A percentile compares a stretch with the other conserved stretches of the same genome.
These are phyloP conservation scores for Colletotrichum acutatum DNA, from an alignment of 2,329 filamentous ascomycete species.

Conservation along the genomic window DNA sequence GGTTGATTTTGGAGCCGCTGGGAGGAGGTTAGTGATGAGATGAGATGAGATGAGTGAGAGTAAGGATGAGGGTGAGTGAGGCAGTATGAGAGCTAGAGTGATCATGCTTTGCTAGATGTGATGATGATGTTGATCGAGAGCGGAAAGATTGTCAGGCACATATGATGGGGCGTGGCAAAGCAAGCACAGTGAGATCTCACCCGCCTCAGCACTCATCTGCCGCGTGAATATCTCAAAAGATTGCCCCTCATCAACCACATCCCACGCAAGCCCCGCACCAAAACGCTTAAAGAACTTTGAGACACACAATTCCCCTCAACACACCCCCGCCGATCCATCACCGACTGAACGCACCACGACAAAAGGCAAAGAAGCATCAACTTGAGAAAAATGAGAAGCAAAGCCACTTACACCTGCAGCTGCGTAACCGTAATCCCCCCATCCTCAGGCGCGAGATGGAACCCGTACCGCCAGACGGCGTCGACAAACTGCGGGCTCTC, in stretches of 20 bases:
- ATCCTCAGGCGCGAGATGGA: slow-evolving; percentile 74
- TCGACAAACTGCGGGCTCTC: slow-evolving; percentile 90
- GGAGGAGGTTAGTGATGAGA: neutral
- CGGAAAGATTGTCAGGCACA: neutral
- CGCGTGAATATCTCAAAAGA: slow-evolving; percentile 12
- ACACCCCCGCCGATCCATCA: no score
- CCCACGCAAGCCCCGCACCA: neutral
- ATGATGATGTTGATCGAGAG: neutral
- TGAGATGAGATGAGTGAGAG: neutral
- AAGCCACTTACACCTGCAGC: slow-evolving; percentile 75
- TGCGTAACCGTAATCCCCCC: slow-evolving; percentile 87
- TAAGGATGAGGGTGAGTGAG: neutral
- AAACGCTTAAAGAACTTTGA: neutral
- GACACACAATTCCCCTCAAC: neutral
- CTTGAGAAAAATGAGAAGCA: no score
- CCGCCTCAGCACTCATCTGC: neutral
- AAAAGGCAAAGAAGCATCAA: no score
- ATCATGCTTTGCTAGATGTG: neutral
- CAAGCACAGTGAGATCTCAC: neutral
- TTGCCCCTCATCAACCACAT: neutral
- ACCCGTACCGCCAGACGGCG: slow-evolving; percentile 89
- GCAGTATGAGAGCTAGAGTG: neutral
- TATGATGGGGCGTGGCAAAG: neutral
- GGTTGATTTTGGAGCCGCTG: slow-evolving; percentile 35
- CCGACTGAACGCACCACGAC: no score